These are phyloP conservation scores for Biscogniauxia marginata DNA, from an alignment of 2,329 filamentous ascomycete genomes.

Conservation along the genomic window DNA sequence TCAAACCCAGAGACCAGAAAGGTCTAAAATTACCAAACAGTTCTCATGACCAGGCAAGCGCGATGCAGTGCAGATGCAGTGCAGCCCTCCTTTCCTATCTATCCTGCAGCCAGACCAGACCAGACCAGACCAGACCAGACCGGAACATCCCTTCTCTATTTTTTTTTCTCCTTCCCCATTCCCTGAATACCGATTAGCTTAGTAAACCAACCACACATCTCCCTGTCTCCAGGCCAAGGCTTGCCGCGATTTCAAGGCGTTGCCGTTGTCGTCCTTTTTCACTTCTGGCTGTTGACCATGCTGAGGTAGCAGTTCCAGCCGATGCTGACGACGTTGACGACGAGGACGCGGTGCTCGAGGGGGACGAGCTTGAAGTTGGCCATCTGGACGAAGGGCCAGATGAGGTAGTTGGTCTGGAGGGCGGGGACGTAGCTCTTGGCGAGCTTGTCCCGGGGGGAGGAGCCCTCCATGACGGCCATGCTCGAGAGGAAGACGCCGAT, in stretches of 20 bases:
- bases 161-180: too few relatives aligned
- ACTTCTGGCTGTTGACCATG: constrained; percentile 51
- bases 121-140: too few relatives aligned
- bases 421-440: constrained; percentile 68
- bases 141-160: too few relatives aligned
- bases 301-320: constrained; percentile 67
- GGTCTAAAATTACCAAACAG: not conserved
- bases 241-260: too few relatives aligned
- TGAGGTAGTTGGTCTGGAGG: constrained; percentile 78
- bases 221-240: too few relatives aligned
- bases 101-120: too few relatives aligned
- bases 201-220: too few relatives aligned
- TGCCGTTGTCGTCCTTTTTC: not conserved
- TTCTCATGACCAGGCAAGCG: too few relatives aligned
- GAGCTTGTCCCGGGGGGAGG: constrained; percentile 62
- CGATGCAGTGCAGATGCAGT: too few relatives aligned
- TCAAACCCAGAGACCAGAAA: constrained; percentile 5
- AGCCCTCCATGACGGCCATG: constrained; percentile 81
- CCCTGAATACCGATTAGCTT: too few relatives aligned
- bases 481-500: constrained; percentile 77
- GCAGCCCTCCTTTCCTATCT: too few relatives aligned
- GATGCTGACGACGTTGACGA: constrained; percentile 78
- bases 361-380: constrained; percentile 88
- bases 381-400: constrained; percentile 85
- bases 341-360: constrained; percentile 76